A percentile compares a stretch with the other conserved stretches of the same genome.
These are phyloP conservation scores for Diaporthe sp. DNA, from an alignment of 2,329 filamentous ascomycete species.

Conservation along the genomic window DNA sequence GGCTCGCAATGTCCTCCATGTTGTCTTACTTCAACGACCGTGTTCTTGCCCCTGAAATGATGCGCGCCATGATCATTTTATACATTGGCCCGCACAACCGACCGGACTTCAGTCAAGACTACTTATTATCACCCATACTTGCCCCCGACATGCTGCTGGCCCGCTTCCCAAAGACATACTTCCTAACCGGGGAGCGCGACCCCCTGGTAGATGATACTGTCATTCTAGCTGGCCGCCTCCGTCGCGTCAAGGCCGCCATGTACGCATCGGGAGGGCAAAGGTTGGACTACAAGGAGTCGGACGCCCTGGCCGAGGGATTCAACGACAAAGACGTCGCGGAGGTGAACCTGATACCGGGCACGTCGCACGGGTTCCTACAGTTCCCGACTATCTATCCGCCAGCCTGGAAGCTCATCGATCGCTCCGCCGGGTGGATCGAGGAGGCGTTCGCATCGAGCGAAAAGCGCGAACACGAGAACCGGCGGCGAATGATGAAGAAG, in stretches of 20 bases:
- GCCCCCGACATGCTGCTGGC: slow-evolving; percentile 87
- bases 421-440: slow-evolving; percentile 84
- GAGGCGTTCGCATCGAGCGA: slow-evolving; percentile 75
- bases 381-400: slow-evolving; percentile 91
- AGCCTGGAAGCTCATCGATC: slow-evolving; percentile 87
- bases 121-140: slow-evolving; percentile 88
- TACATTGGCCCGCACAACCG: slow-evolving; percentile 95
- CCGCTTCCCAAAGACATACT: slow-evolving; percentile 93
- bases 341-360: slow-evolving; percentile 86
- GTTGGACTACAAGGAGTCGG: slow-evolving; percentile 60
- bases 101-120: slow-evolving; percentile 93
- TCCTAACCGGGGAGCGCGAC: slow-evolving; percentile 94
- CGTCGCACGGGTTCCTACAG: slow-evolving; percentile 94
- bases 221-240: slow-evolving; percentile 91
- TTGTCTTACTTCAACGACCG: slow-evolving; percentile 98
- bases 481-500: slow-evolving; percentile 38
- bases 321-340: slow-evolving; percentile 83
- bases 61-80: slow-evolving; percentile 98
- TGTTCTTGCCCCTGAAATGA: slow-evolving; percentile 96
- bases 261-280: slow-evolving; percentile 64
- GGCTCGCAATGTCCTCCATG: slow-evolving; percentile 96
- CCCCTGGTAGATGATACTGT: slow-evolving; percentile 97
- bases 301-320: slow-evolving; percentile 66
- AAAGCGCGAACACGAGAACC: slow-evolving; percentile 51
- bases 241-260: slow-evolving; percentile 78